Evolutionary conservation across 208 protist species (phyloP).

Genomic region (Acanthamoeba royreba): DNA sequence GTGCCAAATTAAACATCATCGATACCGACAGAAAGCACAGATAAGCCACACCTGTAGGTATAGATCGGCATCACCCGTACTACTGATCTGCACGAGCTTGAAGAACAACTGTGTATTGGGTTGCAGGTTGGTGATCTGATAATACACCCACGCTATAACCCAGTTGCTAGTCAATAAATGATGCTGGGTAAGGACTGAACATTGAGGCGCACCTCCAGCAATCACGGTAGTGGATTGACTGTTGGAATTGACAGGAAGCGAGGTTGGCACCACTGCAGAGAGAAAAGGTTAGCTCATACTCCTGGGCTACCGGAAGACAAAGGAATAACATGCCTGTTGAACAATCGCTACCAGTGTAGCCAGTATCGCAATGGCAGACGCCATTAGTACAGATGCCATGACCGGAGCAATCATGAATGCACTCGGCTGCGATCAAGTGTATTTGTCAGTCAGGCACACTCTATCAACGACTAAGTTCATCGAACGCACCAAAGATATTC

Average conservation of each 20-base stretch:
- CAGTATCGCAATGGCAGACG: background rate
- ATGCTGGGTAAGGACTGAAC: background rate
- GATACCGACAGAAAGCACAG: background rate
- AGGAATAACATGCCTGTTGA: background rate
- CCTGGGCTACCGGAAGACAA: background rate
- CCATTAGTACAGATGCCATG: background rate
- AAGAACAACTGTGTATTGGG: background rate
- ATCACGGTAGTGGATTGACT: background rate
- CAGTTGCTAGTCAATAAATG: background rate
- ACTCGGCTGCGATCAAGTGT: background rate
- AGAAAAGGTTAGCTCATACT: background rate
- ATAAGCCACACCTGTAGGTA: background rate
- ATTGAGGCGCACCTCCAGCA: too few relatives aligned
- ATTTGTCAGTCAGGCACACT: background rate
- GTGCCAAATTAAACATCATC: background rate
- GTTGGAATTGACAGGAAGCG: background rate
- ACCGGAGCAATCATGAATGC: background rate
- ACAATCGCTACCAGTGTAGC: background rate
- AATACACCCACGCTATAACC: background rate
- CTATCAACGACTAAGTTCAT: background rate
- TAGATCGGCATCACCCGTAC: background rate
- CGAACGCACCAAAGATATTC: background rate
- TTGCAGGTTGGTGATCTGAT: background rate
- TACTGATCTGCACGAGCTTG: background rate
- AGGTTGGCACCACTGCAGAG: background rate